Evolutionary conservation across 306 rosid genomes (phyloP), one percentile per base, ranked within the genome.

Genomic region (Vicia sativa): DNA sequence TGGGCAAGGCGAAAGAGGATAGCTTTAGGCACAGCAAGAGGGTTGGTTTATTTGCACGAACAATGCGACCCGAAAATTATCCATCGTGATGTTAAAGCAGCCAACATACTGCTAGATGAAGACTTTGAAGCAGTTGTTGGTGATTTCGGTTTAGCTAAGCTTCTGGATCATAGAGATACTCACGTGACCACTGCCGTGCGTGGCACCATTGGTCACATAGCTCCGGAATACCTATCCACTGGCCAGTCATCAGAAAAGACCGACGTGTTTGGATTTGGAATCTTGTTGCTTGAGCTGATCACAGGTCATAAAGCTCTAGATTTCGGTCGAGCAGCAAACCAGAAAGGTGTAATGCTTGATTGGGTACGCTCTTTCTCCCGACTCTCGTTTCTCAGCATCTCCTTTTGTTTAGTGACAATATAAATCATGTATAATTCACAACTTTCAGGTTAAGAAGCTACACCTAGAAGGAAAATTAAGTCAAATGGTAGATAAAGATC

Each of bases 201-300:
- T 23, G 99, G 99, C 63, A 93, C 99, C 7, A 87, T 93, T 61
- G 99, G 99, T 68, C 97, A 93, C 73, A 93, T 93, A 4, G 98
- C 98, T 70, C 97, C 98, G 1, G 98, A 93, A 72, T 93, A 93
- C 81, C 81, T 93, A 61, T 93, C 86, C 35, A 93, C 99, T 0
- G 99, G 99, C 55, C 99, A 93, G 49, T 93, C 99, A 41, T 93
- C 99, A 2, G 97, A 93, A 61, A 93, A 93, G 84, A 93, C 99
- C 6, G 99, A 93, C 63, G 99, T 95, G 18, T 95, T 95, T 54
- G 99, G 99, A 70, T 95, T 84, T 56, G 99, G 99, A 71, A 95
- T 95, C 82, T 84, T 95, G 80, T 87, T 95, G 34, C 87, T 95
- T 72, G 99, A 95, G 84, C 87, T 95, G 31, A 82, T 95, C 76